Evolutionary conservation across 257 asterid genomes (phyloP).

Genomic region (Solanum gandarillasii): DNA sequence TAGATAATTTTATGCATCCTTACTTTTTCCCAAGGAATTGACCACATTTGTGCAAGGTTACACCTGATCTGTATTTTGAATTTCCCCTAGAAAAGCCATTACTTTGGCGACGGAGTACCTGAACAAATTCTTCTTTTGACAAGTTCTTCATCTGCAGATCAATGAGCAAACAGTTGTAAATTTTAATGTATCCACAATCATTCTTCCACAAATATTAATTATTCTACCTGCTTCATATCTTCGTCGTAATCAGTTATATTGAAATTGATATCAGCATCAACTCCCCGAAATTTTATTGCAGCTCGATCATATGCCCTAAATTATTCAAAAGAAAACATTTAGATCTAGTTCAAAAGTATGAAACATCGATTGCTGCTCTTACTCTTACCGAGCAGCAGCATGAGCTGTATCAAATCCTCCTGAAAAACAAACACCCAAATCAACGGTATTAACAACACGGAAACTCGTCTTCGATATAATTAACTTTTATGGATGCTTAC

Average conservation of each 20-base stretch:
- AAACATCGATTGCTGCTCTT: neutral
- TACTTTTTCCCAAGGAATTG: constrained; percentile 90
- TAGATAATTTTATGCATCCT: neutral
- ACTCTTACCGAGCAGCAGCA: constrained; percentile 26
- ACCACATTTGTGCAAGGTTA: constrained; percentile 46
- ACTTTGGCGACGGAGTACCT: constrained; percentile 72
- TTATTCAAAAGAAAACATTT: neutral
- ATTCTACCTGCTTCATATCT: constrained; percentile 27
- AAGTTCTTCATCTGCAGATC: constrained; percentile 56
- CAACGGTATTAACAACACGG: neutral
- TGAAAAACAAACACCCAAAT: constrained; percentile 13
- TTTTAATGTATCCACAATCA: neutral
- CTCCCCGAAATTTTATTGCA: constrained; percentile 4
- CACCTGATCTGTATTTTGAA: constrained; percentile 83
- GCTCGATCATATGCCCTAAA: constrained; percentile 35
- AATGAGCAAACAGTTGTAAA: neutral
- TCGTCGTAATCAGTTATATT: constrained; percentile 27
- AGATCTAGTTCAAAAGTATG: neutral
- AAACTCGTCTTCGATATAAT: neutral
- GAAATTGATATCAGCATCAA: constrained; percentile 37
- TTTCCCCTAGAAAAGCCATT: constrained; percentile 94
- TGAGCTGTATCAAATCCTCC: constrained; percentile 69
- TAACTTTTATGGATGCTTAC: constrained; percentile 19
- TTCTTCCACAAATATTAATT: neutral
- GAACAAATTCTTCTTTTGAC: constrained; percentile 87